phyloP scores from a whole-genome alignment of 2,329 filamentous ascomycete species.

The Metarhizium humberi region DNA sequence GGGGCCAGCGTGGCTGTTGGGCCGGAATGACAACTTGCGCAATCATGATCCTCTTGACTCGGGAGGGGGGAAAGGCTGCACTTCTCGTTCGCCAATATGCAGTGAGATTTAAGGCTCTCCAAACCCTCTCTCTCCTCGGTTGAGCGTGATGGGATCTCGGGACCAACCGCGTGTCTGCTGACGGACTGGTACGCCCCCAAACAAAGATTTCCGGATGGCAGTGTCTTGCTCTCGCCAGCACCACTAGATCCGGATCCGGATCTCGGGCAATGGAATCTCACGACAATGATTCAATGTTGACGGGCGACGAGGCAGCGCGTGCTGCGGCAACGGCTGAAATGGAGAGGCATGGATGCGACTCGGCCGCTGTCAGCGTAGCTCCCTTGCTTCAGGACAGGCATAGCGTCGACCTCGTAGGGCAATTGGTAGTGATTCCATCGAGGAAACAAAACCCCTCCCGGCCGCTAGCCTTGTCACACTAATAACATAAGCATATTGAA shows the following conservation, averaged over 20 bases:
- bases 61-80: background rate
- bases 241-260: background rate
- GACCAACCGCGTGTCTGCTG: background rate
- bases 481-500: no score
- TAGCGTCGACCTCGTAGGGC: background rate
- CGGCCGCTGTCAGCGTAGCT: background rate
- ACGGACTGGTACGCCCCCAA: background rate
- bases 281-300: background rate
- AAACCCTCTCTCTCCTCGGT: background rate
- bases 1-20: background rate
- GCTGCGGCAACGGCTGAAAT: background rate
- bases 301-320: background rate
- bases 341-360: background rate
- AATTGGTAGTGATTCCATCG: background rate
- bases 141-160: background rate
- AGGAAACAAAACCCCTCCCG: background rate
- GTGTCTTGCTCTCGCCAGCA: background rate
- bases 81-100: background rate
- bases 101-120: background rate
- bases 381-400: background rate
- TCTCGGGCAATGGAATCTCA: background rate
- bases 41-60: background rate
- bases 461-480: background rate
- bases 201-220: background rate
- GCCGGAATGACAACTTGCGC: background rate